Percentiles rank a stretch among this genome's conserved stretches.
Evolutionary conservation across 2,329 filamentous ascomycete species (phyloP).

Genomic region (Ophiostoma quercus): DNA sequence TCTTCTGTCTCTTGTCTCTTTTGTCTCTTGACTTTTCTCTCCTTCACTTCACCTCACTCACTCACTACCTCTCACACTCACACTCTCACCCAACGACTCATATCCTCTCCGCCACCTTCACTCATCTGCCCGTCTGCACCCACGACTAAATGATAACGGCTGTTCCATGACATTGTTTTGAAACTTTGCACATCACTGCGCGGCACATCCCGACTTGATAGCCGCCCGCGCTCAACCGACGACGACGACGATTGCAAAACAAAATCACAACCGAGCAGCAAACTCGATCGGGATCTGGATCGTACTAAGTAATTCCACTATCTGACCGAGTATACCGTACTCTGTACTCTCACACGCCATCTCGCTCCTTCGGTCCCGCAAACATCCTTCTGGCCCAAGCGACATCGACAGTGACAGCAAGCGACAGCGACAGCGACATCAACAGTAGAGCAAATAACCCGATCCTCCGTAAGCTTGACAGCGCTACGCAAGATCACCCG

Average conservation of each 20-base stretch:
- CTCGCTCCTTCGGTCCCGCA: slow-evolving; percentile 12
- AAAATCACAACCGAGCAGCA: background rate
- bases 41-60: background rate
- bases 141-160: background rate
- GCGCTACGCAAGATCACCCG: background rate
- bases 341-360: background rate
- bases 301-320: background rate
- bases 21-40: background rate
- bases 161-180: slow-evolving; percentile 5
- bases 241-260: background rate
- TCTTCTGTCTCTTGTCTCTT: slow-evolving; percentile 5
- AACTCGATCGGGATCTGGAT: background rate
- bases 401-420: background rate
- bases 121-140: background rate
- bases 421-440: background rate
- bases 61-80: background rate
- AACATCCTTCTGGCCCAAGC: background rate
- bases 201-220: background rate
- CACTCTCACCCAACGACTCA: background rate
- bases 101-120: background rate
- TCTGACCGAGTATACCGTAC: background rate
- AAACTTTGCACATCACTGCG: background rate
- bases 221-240: background rate
- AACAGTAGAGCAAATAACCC: background rate
- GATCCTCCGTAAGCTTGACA: background rate